phyloP scores from a whole-genome alignment of 441 rosid genomes.

The Raphanus hybrid region DNA sequence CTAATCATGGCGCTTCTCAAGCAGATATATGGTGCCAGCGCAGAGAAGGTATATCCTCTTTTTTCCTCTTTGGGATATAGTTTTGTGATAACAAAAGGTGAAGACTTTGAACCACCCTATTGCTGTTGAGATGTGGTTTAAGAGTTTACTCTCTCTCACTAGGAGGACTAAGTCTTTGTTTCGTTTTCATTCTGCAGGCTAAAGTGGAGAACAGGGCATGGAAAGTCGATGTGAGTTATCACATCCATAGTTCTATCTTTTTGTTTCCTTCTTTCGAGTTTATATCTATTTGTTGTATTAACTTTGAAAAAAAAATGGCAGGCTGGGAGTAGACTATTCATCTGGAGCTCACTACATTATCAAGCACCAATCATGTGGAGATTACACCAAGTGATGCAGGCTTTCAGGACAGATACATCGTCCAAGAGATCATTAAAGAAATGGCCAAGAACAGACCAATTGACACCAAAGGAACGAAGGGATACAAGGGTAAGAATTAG shows the following conservation, averaged over 20 bases:
- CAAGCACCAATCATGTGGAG: constrained; percentile 89
- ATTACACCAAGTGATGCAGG: constrained; percentile 96
- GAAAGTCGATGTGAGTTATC: constrained; percentile 81
- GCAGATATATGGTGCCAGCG: no score
- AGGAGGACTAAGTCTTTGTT: no score
- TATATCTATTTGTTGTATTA: no score
- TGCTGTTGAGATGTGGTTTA: constrained; percentile 7
- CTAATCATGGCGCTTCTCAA: no score
- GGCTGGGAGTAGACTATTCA: constrained; percentile 92
- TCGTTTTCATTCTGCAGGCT: constrained; percentile 60
- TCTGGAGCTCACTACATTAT: constrained; percentile 82
- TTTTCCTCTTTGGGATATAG: no score
- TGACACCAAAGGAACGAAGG: constrained; percentile 82
- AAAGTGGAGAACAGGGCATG: constrained; percentile 90
- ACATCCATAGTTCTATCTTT: no score
- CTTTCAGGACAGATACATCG: constrained; percentile 92
- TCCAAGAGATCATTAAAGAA: constrained; percentile 91
- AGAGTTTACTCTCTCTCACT: neutral
- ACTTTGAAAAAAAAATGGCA: constrained; percentile 24
- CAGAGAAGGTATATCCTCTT: no score
- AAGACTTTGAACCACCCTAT: constrained; percentile 8
- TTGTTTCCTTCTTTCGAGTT: no score
- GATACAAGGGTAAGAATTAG: constrained; percentile 64
- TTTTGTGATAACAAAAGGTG: neutral
- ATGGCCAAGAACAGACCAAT: constrained; percentile 95